Evolutionary conservation across 2,329 filamentous ascomycete genomes (phyloP).

Genomic region (Zelopaecilomyces penicillatus): DNA sequence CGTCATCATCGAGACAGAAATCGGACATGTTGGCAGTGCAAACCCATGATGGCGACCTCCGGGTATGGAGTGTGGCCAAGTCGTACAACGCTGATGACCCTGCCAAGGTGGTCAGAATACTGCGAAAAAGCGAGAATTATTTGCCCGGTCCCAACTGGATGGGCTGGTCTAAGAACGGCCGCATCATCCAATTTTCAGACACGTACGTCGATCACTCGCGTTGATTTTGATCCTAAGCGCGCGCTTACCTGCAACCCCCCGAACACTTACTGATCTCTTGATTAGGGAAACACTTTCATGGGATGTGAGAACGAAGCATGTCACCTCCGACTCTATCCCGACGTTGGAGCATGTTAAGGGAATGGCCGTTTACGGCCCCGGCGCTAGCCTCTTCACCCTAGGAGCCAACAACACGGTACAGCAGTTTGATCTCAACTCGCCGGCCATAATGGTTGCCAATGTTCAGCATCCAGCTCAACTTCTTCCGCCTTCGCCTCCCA

Average conservation of each 20-base stretch:
- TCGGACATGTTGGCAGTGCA: conserved; percentile 97
- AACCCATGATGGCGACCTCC: conserved; percentile 80
- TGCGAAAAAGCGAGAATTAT: conserved; percentile 71
- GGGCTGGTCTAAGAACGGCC: conserved; percentile 95
- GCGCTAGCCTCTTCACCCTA: conserved; percentile 85
- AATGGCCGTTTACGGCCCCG: conserved; percentile 80
- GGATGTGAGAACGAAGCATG: conserved; percentile 97
- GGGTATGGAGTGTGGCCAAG: conserved; percentile 96
- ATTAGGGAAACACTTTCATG: conserved; percentile 80
- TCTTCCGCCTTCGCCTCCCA: conserved; percentile 72
- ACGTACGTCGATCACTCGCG: conserved; percentile 51
- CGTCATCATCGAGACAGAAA: conserved; percentile 89
- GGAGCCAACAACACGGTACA: conserved; percentile 83
- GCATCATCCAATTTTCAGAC: conserved; percentile 86
- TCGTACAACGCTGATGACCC: conserved; percentile 60
- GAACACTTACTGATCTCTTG: conserved; percentile 24
- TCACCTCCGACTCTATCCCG: conserved; percentile 81
- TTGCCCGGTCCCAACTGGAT: conserved; percentile 84
- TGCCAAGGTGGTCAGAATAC: conserved; percentile 79
- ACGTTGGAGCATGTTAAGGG: conserved; percentile 75
- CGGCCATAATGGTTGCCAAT: conserved; percentile 71
- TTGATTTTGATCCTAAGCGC: conserved; percentile 27
- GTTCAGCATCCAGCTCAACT: conserved; percentile 77
- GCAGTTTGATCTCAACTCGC: conserved; percentile 87
- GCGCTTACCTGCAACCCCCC: conserved; percentile 32